A percentile compares a stretch with the other conserved stretches of the same genome.
These are phyloP conservation scores for Gyromitra esculenta DNA, from an alignment of 2,329 filamentous ascomycete genomes.

Conservation along the genomic window DNA sequence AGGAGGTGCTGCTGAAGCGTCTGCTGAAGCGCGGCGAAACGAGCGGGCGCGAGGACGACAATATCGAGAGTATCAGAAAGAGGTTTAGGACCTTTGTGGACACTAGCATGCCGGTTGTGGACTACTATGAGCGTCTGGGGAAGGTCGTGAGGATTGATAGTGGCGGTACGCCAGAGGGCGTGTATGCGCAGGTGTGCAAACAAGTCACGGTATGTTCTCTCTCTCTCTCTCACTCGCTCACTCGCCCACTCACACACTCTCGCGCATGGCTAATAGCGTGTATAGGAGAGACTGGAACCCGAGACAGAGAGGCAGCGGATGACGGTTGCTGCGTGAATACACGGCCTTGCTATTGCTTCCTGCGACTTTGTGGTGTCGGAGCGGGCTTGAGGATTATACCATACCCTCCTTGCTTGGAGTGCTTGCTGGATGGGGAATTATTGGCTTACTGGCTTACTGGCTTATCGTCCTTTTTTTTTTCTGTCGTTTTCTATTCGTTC, in stretches of 20 bases:
- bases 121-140: constrained; percentile 79
- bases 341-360: constrained; percentile 30
- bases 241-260: too few relatives aligned
- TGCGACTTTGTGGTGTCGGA: constrained; percentile 20
- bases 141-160: constrained; percentile 84
- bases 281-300: constrained; percentile 27
- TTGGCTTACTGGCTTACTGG: too few relatives aligned
- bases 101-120: constrained; percentile 96
- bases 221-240: too few relatives aligned
- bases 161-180: constrained; percentile 72
- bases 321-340: constrained; percentile 37
- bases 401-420: too few relatives aligned
- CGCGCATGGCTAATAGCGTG: not conserved
- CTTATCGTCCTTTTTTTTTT: too few relatives aligned
- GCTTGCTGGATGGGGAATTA: too few relatives aligned
- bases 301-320: constrained; percentile 15
- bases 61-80: constrained; percentile 94
- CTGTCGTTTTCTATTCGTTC: not conserved
- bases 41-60: constrained; percentile 89
- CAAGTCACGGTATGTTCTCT: constrained; percentile 53
- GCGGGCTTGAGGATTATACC: too few relatives aligned
- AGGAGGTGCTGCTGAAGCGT: constrained; percentile 84
- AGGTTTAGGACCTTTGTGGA: constrained; percentile 93
- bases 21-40: constrained; percentile 92
- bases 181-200: constrained; percentile 68